Evolutionary conservation across 768 basidiomycete genomes (phyloP), one percentile per base, ranked within the genome.

Genomic region (Sporobolomyces pararoseus): DNA sequence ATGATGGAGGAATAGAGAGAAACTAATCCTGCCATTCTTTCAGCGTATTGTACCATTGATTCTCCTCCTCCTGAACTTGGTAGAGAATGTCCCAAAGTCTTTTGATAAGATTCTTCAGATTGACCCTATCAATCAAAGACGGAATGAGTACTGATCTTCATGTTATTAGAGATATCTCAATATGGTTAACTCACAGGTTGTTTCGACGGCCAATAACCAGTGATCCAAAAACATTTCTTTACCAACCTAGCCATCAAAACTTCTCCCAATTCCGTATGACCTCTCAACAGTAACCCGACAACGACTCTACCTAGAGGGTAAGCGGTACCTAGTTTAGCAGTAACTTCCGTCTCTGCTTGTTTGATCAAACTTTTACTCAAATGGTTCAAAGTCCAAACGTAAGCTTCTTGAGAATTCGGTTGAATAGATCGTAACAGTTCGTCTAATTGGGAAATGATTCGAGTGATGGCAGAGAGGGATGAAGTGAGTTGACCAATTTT

Each of bases 291-390:
- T 35, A 97, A 83, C 70, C 84, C 86, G 71, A 88, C 84, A 4
- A 89, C 80, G 16, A 96, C 85, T 37, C 85, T 84, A 0, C 89
- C 90, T 29, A 99, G 84, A 0, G 95, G 95, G 44, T 84, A 82
- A 0, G 92, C 93, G 29, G 89, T 88, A 35, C 86, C 86, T 76
- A 89, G 87, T 79, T 94, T 90, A 3, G 93, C 92, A 2, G 89
- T 86, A 13, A 95, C 90, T 79, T 98, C 95, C 0, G 87, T 89
- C 81, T 96, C 93, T 23, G 93, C 93, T 81, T 97, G 95, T 39
- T 89, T 83, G 51, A 97, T 83, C 69, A 98, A 87, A 23, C 86
- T 82, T 78, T 98, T 97, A 54, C 91, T 83, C 47, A 97, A 84
- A n/a, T 92, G 88, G 27, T 90, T 93, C 52, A 94, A 84, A 27